phyloP scores from a whole-genome alignment of 305 asterid genomes.

The Fraxinus paxiana region DNA sequence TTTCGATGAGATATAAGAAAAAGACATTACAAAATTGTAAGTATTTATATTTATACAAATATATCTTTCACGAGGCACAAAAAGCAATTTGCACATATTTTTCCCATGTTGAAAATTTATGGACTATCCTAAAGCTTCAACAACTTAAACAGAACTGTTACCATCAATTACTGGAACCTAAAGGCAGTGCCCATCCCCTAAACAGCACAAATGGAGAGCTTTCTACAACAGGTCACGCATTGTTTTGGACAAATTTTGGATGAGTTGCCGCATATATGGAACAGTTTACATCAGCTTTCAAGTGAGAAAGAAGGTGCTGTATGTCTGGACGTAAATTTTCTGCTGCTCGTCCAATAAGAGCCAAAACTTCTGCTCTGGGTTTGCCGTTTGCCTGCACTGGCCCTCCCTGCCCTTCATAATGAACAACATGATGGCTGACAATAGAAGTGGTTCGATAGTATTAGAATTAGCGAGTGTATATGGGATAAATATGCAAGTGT shows the following conservation, averaged over 20 bases:
- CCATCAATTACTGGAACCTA: background rate
- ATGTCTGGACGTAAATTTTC: conserved; percentile 77
- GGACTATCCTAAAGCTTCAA: background rate
- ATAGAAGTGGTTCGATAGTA: background rate
- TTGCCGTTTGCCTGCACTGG: conserved; percentile 83
- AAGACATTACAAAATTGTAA: background rate
- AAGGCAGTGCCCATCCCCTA: background rate
- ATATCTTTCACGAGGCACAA: background rate
- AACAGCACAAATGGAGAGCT: background rate
- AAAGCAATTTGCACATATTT: background rate
- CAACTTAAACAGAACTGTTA: background rate
- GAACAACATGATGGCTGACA: conserved; percentile 77
- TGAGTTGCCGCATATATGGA: conserved; percentile 79
- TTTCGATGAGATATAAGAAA: too few relatives aligned
- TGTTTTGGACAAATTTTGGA: conserved; percentile 50
- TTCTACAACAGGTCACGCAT: conserved; percentile 4
- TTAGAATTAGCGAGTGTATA: background rate
- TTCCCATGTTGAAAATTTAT: background rate
- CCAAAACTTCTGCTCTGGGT: conserved; percentile 71
- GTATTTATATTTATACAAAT: background rate
- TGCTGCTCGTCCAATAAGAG: conserved; percentile 70
- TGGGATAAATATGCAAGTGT: background rate
- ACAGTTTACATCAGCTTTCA: conserved; percentile 61
- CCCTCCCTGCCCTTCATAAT: conserved; percentile 93
- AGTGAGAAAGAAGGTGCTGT: conserved; percentile 77